phyloP scores from a whole-genome alignment of 164 flowering plant species.

The Malania oleifera region DNA sequence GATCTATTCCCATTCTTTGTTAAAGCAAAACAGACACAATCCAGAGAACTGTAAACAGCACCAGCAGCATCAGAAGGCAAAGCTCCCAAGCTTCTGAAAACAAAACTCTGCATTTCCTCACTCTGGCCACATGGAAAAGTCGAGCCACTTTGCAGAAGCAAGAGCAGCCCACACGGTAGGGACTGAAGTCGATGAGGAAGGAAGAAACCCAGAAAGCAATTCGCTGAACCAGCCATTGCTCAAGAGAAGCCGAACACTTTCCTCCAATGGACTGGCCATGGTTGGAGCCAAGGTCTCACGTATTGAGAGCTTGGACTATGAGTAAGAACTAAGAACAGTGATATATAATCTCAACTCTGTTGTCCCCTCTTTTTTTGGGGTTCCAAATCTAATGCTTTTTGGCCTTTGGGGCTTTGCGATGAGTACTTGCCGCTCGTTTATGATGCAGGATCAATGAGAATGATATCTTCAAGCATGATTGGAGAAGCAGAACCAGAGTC shows the following conservation, averaged over 20 bases:
- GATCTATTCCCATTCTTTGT: no score
- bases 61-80: not conserved
- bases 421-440: no score
- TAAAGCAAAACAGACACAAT: no score
- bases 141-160: slow-evolving; percentile 23
- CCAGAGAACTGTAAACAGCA: no score
- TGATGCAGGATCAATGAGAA: slow-evolving; percentile 85
- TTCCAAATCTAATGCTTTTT: not conserved
- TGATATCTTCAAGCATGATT: slow-evolving; percentile 93
- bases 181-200: slow-evolving; percentile 34
- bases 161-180: slow-evolving; percentile 10
- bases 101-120: not conserved
- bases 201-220: slow-evolving; percentile 69
- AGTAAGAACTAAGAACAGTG: slow-evolving; percentile 42
- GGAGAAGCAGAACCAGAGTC: slow-evolving; percentile 76
- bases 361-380: not conserved
- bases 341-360: not conserved
- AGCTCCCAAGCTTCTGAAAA: slow-evolving; percentile 3
- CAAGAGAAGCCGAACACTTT: slow-evolving; percentile 58
- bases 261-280: slow-evolving; percentile 66
- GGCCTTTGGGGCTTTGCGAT: no score
- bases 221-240: slow-evolving; percentile 55
- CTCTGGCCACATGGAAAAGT: slow-evolving; percentile 22
- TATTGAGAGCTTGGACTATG: slow-evolving; percentile 91
- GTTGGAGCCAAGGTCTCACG: slow-evolving; percentile 84